A percentile compares a stretch with the other conserved stretches of the same genome.
Conservation (phyloP, 208 protist genomes). For the Crithidia expoeki region DNA sequence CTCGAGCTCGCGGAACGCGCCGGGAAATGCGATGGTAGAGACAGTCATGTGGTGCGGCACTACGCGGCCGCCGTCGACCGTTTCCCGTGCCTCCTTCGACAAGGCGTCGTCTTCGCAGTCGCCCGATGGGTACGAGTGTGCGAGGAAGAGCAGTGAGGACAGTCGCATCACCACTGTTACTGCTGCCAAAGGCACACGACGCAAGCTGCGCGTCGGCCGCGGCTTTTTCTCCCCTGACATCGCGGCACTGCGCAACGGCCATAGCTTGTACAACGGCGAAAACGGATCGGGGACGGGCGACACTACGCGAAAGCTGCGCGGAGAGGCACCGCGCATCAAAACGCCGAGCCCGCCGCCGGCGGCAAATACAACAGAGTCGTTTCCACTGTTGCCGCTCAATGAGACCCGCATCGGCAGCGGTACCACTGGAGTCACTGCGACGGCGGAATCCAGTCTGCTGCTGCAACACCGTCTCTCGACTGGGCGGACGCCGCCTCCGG, state of each 20-base stretch:
- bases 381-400: neutral
- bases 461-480: constrained; percentile 9
- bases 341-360: neutral
- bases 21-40: neutral
- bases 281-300: constrained; percentile 6
- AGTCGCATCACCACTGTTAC: neutral
- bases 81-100: neutral
- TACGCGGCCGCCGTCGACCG: neutral
- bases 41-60: constrained; percentile 10
- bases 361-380: neutral
- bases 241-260: neutral
- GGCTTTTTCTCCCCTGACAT: constrained; percentile 4
- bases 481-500: neutral
- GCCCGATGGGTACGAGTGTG: neutral
- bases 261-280: neutral
- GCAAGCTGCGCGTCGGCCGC: constrained; percentile 12
- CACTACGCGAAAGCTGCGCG: constrained; percentile 13
- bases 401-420: neutral
- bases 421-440: no score
- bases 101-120: neutral
- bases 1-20: neutral
- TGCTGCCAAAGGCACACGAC: neutral
- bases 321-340: neutral
- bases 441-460: neutral
- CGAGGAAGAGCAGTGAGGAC: neutral